Evolutionary conservation across 108 stramenopile species (phyloP), one percentile per base, ranked within the genome.

Genomic region (Nannochloropsis granulata): DNA sequence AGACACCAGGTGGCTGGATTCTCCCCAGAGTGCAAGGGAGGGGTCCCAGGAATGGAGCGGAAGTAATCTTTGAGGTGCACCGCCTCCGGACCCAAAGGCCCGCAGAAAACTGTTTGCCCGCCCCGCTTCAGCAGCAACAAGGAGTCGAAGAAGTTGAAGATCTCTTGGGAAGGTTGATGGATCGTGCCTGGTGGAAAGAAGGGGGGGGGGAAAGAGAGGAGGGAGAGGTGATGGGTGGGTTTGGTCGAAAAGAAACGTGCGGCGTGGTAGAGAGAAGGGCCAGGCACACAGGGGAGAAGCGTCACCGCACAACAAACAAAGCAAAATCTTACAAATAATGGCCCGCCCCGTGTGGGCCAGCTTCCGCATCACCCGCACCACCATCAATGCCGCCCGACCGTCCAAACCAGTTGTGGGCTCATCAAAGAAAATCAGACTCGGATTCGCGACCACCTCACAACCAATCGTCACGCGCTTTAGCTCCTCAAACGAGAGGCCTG

Each of bases 51-150:
- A 71, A 83, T 83, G 0, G 34, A 23, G 23, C 3, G 24, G 71
- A 83, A 83, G 71, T 71, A 83, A 12, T 24, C 25, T 10, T 44
- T 23, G 23, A 85, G 10, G 45, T 81, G 23, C 23, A 11, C 12
- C 8, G 79, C 25, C 24, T 81, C 26, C 13, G 13, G 9, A 19
- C 83, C 79, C 26, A 84, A 19, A 24, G 44, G 43, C 12, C 95
- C 95, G 82, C 93, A 93, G 80, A 91, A 95, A n/a, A 94, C 93
- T 26, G 92, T 92, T 81, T 93, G 91, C 0, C 95, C 95, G 42
- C 95, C 94, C 44, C 92, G 90, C 86, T 93, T 93, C 13, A 94
- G 87, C 12, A 94, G 81, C 23, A 94, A 90, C 42, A 94, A 87
- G 23, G 81, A 83, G 82, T 94, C 93, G 88, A 94, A 94, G 10